These are phyloP conservation scores for Fusarium chaquense DNA, from an alignment of 2,329 filamentous ascomycete genomes.

Conservation along the genomic window DNA sequence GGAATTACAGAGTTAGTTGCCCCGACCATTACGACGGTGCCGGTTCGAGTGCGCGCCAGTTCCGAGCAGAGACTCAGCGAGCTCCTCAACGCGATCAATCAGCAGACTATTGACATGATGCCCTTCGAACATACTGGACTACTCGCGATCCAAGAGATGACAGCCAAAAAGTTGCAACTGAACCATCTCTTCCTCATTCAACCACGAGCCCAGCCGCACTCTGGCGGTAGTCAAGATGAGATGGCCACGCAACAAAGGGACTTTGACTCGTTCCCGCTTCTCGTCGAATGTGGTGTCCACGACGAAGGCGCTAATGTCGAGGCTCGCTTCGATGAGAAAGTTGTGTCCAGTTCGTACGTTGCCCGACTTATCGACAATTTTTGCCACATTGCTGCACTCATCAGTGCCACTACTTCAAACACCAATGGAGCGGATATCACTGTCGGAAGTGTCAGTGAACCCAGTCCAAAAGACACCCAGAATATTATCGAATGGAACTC, in stretches of 20 bases:
- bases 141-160: constrained; percentile 15
- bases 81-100: constrained; percentile 8
- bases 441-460: constrained; percentile 12
- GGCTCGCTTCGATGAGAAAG: constrained; percentile 13
- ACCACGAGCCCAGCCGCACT: constrained; percentile 11
- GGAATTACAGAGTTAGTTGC: constrained; percentile 16
- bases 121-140: constrained; percentile 19
- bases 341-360: constrained; percentile 12
- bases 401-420: constrained; percentile 13
- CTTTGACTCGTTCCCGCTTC: constrained; percentile 13
- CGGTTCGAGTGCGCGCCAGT: constrained; percentile 12
- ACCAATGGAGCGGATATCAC: constrained; percentile 5
- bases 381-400: constrained; percentile 8
- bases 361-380: constrained; percentile 16
- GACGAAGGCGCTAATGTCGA: constrained; percentile 9
- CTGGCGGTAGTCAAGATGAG: constrained; percentile 13
- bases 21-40: constrained; percentile 12
- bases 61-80: constrained; percentile 8
- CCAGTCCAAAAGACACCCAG: constrained; percentile 7
- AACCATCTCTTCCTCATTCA: constrained; percentile 14
- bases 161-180: constrained; percentile 15
- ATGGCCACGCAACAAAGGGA: constrained; percentile 13
- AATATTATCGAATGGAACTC: constrained; percentile 13
- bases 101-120: constrained; percentile 17
- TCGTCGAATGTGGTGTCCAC: constrained; percentile 12